Percentiles rank a stretch among this genome's conserved stretches.
phyloP scores from a whole-genome alignment of 2,329 filamentous ascomycete genomes.

The Blastomyces silverae region DNA sequence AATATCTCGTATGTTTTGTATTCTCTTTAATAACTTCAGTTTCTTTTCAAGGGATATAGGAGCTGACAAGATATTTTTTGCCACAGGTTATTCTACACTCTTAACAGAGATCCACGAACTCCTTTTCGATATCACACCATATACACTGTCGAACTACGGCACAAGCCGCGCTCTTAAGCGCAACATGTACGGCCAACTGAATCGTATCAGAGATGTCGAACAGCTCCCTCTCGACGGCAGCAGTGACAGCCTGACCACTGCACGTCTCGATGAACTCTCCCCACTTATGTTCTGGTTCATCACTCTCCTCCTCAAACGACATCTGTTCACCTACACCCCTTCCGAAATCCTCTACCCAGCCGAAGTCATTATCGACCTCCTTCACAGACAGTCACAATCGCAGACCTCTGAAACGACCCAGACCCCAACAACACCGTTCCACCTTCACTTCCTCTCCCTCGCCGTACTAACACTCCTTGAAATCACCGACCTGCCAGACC shows the following conservation, averaged over 20 bases:
- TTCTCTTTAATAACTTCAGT: slow-evolving; percentile 15
- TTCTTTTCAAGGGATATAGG: not conserved
- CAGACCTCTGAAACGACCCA: slow-evolving; percentile 15
- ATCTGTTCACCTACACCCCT: slow-evolving; percentile 38
- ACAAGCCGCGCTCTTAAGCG: slow-evolving; percentile 34
- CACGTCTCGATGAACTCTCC: slow-evolving; percentile 35
- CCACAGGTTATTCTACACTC: slow-evolving; percentile 32
- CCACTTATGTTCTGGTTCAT: slow-evolving; percentile 40
- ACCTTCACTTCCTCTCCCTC: slow-evolving; percentile 38
- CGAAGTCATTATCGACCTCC: slow-evolving; percentile 36
- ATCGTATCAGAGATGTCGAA: slow-evolving; percentile 35
- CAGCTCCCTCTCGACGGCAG: slow-evolving; percentile 29
- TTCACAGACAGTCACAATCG: slow-evolving; percentile 31
- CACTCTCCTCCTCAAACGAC: slow-evolving; percentile 39
- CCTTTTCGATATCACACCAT: slow-evolving; percentile 31
- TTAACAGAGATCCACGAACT: slow-evolving; percentile 31
- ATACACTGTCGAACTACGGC: slow-evolving; percentile 34
- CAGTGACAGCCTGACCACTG: slow-evolving; percentile 25
- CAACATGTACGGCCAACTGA: slow-evolving; percentile 34
- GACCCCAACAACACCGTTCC: slow-evolving; percentile 29
- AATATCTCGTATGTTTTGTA: slow-evolving; percentile 33
- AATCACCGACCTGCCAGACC: slow-evolving; percentile 37
- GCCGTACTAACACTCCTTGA: slow-evolving; percentile 40
- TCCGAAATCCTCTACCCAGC: slow-evolving; percentile 39
- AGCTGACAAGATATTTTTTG: not conserved